Base-by-base conservation (phyloP, 352 stramenopile genomes). In the Phytophthora cactorum region DNA sequence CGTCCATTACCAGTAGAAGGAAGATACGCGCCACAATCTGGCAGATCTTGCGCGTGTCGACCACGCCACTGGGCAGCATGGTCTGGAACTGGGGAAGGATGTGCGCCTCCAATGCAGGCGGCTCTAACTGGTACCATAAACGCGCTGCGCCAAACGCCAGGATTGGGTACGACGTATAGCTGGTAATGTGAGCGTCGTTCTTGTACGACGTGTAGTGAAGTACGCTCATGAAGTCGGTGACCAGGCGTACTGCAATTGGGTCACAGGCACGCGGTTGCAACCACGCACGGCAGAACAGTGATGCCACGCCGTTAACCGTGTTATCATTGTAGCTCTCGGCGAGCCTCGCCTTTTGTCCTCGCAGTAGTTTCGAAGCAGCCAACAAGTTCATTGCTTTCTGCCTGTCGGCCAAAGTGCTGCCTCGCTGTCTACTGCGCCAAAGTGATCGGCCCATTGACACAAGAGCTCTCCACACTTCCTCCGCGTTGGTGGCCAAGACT, bases 251-350 rank as follows among this genome's bases (percentile, higher is more conserved):
- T 3, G 70, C 57, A 0, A 75, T 14, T 12, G 57, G 4, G 1
- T 66, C 70, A 12, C 28, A 25, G 12, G 12, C 15, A 25, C 11
- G 39, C 14, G 4, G 14, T 10, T 22, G 39, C 39, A n/a, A 8
- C 0, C 39, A 10, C 14, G 22, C 39, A 3, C 39, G 39, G 12
- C 39, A 45, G 12, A 79, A 38, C 52, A 78, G 0, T 0, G 75
- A 52, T 5, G 65, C 58, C 1, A 74, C 71, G 8, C 74, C 71
- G 53, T 47, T 15, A 41, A 73, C 3, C 14, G 39, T 45, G 39
- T 12, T 45, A 8, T 45, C 39, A 25, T 22, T 54, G 41, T 54
- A 65, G n/a, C 12, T 60, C 11, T 66, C 27, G 9, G 2, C 1
- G 5, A 50, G 11, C 3, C 5, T 31, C 11, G 58, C 15, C 6